Evolutionary conservation across 2,329 filamentous ascomycete species (phyloP).

Genomic region (Fusarium caatingaense): DNA sequence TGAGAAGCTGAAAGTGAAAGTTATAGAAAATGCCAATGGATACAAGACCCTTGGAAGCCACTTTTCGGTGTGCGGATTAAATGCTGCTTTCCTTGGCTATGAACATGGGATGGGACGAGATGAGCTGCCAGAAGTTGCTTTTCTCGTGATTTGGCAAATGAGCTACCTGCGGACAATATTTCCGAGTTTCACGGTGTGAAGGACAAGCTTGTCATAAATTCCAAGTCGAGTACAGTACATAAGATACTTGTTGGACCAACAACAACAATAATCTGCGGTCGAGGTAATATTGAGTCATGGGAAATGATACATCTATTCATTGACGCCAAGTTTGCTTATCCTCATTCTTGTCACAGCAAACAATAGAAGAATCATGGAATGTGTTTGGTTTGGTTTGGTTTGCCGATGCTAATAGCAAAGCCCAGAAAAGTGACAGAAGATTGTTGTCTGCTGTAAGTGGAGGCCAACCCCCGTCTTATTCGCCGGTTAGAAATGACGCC

Average conservation of each 20-base stretch:
- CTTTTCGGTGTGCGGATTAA: slow-evolving; percentile 9
- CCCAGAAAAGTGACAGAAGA: slow-evolving; percentile 1
- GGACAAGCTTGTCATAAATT: neutral
- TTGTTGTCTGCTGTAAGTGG: slow-evolving; percentile 5
- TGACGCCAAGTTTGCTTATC: neutral
- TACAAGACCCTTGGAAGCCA: slow-evolving; percentile 3
- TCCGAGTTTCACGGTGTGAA: neutral
- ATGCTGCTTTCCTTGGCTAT: neutral
- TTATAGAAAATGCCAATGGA: neutral
- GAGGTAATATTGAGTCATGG: neutral
- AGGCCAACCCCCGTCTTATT: slow-evolving; percentile 15
- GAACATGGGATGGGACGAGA: slow-evolving; percentile 2
- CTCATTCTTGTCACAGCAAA: neutral
- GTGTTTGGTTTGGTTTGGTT: slow-evolving; percentile 1
- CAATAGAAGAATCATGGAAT: neutral
- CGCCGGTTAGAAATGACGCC: slow-evolving; percentile 12
- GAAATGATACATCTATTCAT: neutral
- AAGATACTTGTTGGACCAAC: neutral
- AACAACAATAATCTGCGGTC: neutral
- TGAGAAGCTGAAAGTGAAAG: neutral
- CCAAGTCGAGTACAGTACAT: neutral
- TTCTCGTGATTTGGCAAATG: slow-evolving; percentile 8
- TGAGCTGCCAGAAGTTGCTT: slow-evolving; percentile 27
- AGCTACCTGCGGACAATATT: neutral
- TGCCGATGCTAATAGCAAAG: neutral